Evolutionary conservation across 2,329 filamentous ascomycete species (phyloP).

Genomic region (Boeremia exigua): DNA sequence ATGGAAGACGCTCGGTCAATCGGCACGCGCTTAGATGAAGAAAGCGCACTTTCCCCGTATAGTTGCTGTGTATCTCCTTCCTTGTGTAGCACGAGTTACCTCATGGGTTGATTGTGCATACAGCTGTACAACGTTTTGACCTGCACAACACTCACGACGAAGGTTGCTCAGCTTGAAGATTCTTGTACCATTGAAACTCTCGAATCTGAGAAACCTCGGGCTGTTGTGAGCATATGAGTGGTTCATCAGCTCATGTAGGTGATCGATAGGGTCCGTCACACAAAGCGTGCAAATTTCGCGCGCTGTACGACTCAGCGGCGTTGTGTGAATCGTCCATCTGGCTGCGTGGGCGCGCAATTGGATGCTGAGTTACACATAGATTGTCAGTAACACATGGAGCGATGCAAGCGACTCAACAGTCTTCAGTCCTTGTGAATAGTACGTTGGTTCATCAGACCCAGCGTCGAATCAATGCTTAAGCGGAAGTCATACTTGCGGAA

Average conservation of each 20-base stretch:
- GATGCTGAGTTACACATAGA: not conserved
- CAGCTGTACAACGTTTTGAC: not conserved
- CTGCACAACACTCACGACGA: not conserved
- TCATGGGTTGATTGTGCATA: not conserved
- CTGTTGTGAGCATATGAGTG: not conserved
- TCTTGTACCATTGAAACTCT: too few species aligned
- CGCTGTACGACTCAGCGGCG: not conserved
- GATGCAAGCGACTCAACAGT: not conserved
- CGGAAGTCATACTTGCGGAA: not conserved
- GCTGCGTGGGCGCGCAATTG: not conserved
- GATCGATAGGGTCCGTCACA: constrained; percentile 9
- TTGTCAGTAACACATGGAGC: not conserved
- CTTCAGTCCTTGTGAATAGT: too few species aligned
- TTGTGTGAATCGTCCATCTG: not conserved
- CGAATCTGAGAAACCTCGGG: too few species aligned
- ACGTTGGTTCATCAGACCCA: not conserved
- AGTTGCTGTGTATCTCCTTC: constrained; percentile 12
- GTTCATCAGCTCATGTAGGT: not conserved
- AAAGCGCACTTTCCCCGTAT: constrained; percentile 5
- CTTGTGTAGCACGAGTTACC: constrained; percentile 1
- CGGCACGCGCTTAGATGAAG: constrained; percentile 19
- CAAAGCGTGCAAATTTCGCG: constrained; percentile 9
- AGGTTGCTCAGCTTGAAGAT: not conserved
- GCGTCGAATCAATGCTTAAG: too few species aligned
- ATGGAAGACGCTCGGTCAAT: constrained; percentile 2